A percentile compares a stretch with the other conserved stretches of the same genome.
phyloP scores from a whole-genome alignment of 805 yeast species.

The Saturnispora hagleri region DNA sequence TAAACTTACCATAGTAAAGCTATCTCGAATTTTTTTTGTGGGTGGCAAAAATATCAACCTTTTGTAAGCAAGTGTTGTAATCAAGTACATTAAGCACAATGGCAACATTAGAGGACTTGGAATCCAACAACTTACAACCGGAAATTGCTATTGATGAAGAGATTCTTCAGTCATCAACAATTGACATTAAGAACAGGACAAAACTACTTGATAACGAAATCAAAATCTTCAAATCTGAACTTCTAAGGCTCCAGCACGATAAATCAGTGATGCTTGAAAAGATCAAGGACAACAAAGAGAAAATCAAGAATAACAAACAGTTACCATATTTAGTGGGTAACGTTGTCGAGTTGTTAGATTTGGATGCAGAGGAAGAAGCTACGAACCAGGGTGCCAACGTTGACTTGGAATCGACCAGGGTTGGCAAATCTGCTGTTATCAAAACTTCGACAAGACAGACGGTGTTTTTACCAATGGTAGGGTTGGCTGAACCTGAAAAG shows the following conservation, averaged over 20 bases:
- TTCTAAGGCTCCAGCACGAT: slow-evolving; percentile 84
- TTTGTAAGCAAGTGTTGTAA: not conserved
- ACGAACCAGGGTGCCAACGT: slow-evolving; percentile 90
- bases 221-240: slow-evolving; percentile 87
- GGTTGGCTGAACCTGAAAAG: slow-evolving; percentile 84
- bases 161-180: slow-evolving; percentile 64
- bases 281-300: slow-evolving; percentile 92
- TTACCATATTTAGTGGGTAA: slow-evolving; percentile 94
- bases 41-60: not conserved
- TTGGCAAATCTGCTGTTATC: slow-evolving; percentile 95
- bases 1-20: not conserved
- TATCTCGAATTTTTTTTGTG: not conserved
- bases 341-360: slow-evolving; percentile 87
- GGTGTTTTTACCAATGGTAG: slow-evolving; percentile 90
- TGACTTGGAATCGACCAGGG: slow-evolving; percentile 82
- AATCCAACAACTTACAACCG: slow-evolving; percentile 29
- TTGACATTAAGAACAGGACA: slow-evolving; percentile 78
- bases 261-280: slow-evolving; percentile 87
- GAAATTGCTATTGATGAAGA: slow-evolving; percentile 71
- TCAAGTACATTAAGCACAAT: slow-evolving; percentile 27
- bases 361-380: slow-evolving; percentile 76
- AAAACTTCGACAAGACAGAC: slow-evolving; percentile 98
- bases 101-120: slow-evolving; percentile 83
- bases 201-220: slow-evolving; percentile 89
- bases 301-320: slow-evolving; percentile 90